Evolutionary conservation across 2,329 filamentous ascomycete genomes (phyloP).

Genomic region (Arthrobotrys iridis): DNA sequence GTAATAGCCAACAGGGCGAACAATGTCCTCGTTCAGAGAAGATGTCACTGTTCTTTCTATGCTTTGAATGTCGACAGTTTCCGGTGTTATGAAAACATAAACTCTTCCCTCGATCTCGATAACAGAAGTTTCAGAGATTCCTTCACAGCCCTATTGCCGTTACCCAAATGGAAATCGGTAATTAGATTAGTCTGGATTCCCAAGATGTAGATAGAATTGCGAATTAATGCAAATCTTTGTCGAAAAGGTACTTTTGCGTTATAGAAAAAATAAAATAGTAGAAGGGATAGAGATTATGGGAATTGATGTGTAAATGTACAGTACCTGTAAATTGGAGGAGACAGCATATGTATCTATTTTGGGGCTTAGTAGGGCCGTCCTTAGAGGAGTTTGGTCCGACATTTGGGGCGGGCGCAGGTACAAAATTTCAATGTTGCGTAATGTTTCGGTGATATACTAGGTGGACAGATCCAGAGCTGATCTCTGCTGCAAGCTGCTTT

Average conservation of each 20-base stretch:
- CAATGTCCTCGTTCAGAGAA: slow-evolving; percentile 37
- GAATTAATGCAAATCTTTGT: slow-evolving; percentile 48
- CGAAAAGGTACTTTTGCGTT: slow-evolving; percentile 9
- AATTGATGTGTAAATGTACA: slow-evolving; percentile 23
- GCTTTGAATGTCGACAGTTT: slow-evolving; percentile 45
- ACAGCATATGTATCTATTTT: slow-evolving; percentile 47
- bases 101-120: slow-evolving; percentile 39
- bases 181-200: slow-evolving; percentile 33
- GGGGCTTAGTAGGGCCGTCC: slow-evolving; percentile 17
- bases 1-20: slow-evolving; percentile 39
- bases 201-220: slow-evolving; percentile 14
- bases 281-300: slow-evolving; percentile 12
- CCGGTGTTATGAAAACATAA: slow-evolving; percentile 51
- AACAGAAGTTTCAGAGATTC: slow-evolving; percentile 30
- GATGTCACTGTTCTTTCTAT: slow-evolving; percentile 40
- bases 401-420: slow-evolving; percentile 47
- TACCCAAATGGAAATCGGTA: slow-evolving; percentile 18
- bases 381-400: slow-evolving; percentile 27
- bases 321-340: slow-evolving; percentile 37
- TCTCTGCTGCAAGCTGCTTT: slow-evolving; percentile 35
- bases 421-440: slow-evolving; percentile 41
- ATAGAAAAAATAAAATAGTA: slow-evolving; percentile 40
- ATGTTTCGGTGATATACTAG: slow-evolving; percentile 42
- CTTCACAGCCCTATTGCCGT: slow-evolving; percentile 43
- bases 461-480: slow-evolving; percentile 29